Evolutionary conservation across 805 yeast genomes (phyloP).

Genomic region (Cyberlindnera japonica): DNA sequence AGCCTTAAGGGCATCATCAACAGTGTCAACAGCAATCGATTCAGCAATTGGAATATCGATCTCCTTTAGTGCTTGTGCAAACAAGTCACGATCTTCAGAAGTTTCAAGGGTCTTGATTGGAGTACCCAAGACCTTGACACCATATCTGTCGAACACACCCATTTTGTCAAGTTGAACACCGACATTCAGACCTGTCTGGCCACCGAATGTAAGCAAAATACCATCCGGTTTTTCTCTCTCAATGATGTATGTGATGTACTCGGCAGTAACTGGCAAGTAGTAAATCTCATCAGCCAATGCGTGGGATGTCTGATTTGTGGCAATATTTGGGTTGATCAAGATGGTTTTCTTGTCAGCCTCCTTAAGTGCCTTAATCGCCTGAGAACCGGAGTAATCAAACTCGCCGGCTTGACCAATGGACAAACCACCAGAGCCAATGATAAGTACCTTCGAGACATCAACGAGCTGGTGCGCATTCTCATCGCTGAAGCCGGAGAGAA

Average conservation of each 20-base stretch:
- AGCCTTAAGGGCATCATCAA: slow-evolving; percentile 90
- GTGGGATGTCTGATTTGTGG: slow-evolving; percentile 95
- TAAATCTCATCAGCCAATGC: slow-evolving; percentile 93
- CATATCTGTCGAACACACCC: slow-evolving; percentile 89
- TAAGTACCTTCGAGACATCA: slow-evolving; percentile 81
- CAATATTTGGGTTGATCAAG: slow-evolving; percentile 91
- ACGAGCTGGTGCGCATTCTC: slow-evolving; percentile 66
- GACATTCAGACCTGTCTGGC: slow-evolving; percentile 95
- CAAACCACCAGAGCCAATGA: slow-evolving; percentile 96
- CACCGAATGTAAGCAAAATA: slow-evolving; percentile 93
- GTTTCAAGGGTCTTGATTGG: slow-evolving; percentile 95
- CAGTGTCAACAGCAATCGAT: slow-evolving; percentile 90
- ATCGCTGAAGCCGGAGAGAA: slow-evolving; percentile 52
- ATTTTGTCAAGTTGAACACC: slow-evolving; percentile 92
- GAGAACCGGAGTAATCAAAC: slow-evolving; percentile 95
- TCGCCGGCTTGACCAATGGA: slow-evolving; percentile 99
- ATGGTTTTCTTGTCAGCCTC: slow-evolving; percentile 86
- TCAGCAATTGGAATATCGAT: slow-evolving; percentile 95
- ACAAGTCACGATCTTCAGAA: slow-evolving; percentile 95
- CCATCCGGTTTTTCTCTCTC: slow-evolving; percentile 98
- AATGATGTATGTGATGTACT: slow-evolving; percentile 90
- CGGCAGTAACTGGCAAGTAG: slow-evolving; percentile 95
- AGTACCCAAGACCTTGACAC: slow-evolving; percentile 94
- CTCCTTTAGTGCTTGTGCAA: slow-evolving; percentile 92
- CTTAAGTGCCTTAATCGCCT: slow-evolving; percentile 91